A percentile compares a stretch with the other conserved stretches of the same genome.
Evolutionary conservation across 106 monocot species (phyloP).

Genomic region (Ottelia alismoides): DNA sequence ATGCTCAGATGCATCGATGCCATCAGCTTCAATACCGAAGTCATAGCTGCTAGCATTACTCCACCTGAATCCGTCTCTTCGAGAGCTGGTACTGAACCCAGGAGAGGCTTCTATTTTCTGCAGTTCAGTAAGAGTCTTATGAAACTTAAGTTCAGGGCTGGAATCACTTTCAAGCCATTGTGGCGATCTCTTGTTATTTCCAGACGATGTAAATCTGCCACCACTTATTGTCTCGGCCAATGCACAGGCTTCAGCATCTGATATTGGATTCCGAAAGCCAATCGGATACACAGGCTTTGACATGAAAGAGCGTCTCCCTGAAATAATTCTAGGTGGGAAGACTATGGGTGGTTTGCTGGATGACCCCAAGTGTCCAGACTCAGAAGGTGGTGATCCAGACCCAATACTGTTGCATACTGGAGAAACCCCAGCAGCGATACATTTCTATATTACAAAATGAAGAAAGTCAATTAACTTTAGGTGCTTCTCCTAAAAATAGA

Average conservation of each 20-base stretch:
- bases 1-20: conserved; percentile 31
- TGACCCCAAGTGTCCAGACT: conserved; percentile 49
- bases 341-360: conserved; percentile 38
- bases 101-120: conserved; percentile 52
- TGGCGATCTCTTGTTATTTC: conserved; percentile 14
- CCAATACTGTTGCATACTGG: conserved; percentile 44
- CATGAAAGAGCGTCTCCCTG: conserved; percentile 79
- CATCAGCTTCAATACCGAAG: conserved; percentile 54
- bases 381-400: conserved; percentile 50
- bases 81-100: conserved; percentile 29
- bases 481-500: too few species aligned
- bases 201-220: conserved; percentile 18
- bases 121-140: conserved; percentile 32
- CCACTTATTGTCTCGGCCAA: conserved; percentile 22
- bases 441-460: conserved; percentile 23
- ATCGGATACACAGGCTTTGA: conserved; percentile 87
- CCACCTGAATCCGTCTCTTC: conserved; percentile 75
- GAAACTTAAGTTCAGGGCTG: conserved; percentile 58
- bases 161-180: conserved; percentile 30
- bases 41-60: conserved; percentile 72
- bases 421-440: conserved; percentile 20
- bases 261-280: conserved; percentile 63
- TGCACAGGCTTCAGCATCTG: conserved; percentile 31
- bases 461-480: too few species aligned
- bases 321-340: conserved; percentile 30